These are phyloP conservation scores for Peribolospora kevripleyi DNA, from an alignment of 768 basidiomycete species.

Conservation along the genomic window DNA sequence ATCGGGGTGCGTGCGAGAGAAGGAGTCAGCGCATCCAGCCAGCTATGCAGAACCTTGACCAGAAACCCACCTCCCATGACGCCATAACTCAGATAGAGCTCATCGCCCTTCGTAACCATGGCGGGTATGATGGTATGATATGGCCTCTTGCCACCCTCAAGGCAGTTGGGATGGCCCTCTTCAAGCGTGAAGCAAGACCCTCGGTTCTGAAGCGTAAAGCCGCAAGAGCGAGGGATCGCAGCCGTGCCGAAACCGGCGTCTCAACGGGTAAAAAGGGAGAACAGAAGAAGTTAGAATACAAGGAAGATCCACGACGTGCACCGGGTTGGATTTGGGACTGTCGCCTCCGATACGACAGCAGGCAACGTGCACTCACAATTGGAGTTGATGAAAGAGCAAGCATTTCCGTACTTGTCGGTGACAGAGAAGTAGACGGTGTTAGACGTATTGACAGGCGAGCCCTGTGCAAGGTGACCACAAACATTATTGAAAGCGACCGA, in stretches of 20 bases:
- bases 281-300: neutral
- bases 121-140: constrained; percentile 35
- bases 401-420: constrained; percentile 25
- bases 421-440: constrained; percentile 91
- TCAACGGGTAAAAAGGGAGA: constrained; percentile 34
- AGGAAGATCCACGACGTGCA: neutral
- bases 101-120: constrained; percentile 42
- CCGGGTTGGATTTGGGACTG: neutral
- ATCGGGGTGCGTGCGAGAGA: no score
- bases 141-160: constrained; percentile 30
- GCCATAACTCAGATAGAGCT: constrained; percentile 23
- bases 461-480: constrained; percentile 25
- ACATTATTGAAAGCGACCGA: neutral
- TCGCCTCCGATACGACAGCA: no score
- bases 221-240: constrained; percentile 81
- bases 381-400: constrained; percentile 15
- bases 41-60: no score
- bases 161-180: constrained; percentile 59
- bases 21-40: no score
- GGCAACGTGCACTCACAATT: constrained; percentile 1
- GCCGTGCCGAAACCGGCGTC: constrained; percentile 54
- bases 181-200: constrained; percentile 60
- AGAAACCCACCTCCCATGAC: constrained; percentile 36
- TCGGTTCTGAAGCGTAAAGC: constrained; percentile 88
- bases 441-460: constrained; percentile 56